Conservation (phyloP, 345 rosid species). For the Euphorbia pulcherrima region DNA sequence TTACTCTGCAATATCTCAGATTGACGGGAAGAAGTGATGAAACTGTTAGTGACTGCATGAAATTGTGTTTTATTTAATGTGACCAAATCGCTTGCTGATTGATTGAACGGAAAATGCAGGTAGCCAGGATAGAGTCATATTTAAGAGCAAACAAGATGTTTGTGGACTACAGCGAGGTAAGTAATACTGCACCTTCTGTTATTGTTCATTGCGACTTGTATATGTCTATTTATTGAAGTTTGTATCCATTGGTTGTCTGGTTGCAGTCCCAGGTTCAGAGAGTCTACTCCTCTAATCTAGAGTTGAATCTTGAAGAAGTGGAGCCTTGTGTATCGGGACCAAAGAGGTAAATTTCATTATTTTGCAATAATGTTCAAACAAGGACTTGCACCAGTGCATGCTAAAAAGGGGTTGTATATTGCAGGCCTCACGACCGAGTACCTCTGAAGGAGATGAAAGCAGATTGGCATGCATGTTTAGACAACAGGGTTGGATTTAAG, state of each 20-base stretch:
- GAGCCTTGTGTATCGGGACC: conserved; percentile 92
- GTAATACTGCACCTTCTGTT: background rate
- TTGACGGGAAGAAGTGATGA: conserved; percentile 82
- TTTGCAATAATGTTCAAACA: background rate
- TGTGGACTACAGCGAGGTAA: conserved; percentile 86
- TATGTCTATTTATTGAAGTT: conserved; percentile 1
- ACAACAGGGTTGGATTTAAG: conserved; percentile 86
- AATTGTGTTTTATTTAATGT: background rate
- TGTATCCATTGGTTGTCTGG: conserved; percentile 16
- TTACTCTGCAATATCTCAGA: conserved; percentile 79
- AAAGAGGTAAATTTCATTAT: conserved; percentile 44
- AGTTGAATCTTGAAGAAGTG: conserved; percentile 67
- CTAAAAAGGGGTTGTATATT: conserved; percentile 6
- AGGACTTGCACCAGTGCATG: background rate
- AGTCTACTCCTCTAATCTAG: conserved; percentile 63
- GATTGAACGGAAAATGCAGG: conserved; percentile 33
- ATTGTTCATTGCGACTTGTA: background rate
- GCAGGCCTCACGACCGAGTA: conserved; percentile 93
- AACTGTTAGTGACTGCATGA: conserved; percentile 37
- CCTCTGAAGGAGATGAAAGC: conserved; percentile 82
- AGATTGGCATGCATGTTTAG: conserved; percentile 87
- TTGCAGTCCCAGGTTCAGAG: conserved; percentile 55
- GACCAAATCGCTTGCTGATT: conserved; percentile 17
- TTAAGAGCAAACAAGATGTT: conserved; percentile 86
- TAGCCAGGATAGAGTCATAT: conserved; percentile 78